Base-by-base conservation (phyloP, 1,139 yeast species). In the Hanseniaspora gamundiae region DNA sequence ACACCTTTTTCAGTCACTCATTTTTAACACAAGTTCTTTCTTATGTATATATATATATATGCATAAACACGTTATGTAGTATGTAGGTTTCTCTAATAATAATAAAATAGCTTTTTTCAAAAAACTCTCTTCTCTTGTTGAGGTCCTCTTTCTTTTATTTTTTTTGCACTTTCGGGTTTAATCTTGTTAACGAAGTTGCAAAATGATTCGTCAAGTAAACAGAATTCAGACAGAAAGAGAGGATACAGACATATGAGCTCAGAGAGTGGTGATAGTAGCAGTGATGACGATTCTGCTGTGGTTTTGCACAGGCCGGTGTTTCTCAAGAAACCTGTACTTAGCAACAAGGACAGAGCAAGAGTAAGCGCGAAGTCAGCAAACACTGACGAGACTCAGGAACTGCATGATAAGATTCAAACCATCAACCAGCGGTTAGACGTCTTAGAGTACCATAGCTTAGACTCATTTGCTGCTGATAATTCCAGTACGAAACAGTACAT, bases 261-360 rank as follows among this genome's bases (percentile, higher is more conserved):
- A 17, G 19, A 16, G 24, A 17, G 51, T 38, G 50, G 48, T 17
- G 54, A 51, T 20, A 54, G 49, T 26, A 49, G 47, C 27, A 49
- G 47, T 9, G 44, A 19, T 17, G 21, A 17, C n/a, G 13, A 11
- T 5, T 16, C 13, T 14, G 14, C 14, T 30, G 35, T 51, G 4
- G 43, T 40, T 11, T 47, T 58, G 9, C 56, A 52, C 35, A 54
- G 53, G 40, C 62, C 63, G n/a, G 48, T 54, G 2, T 54, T 58
- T 21, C 38, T 58, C 17, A 53, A 52, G 39, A 52, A 43, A 21
- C 11, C 8, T 10, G 13, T 10, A 30, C n/a, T 9, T 8, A 30
- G 8, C 14, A 30, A 13, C 11, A 33, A 33, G 6, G 16, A 14
- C 5, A 30, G 30, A 13, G 4, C 9, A 13, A 13, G 5, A 4